A percentile compares a stretch with the other conserved stretches of the same genome.
Conservation (phyloP, 768 basidiomycete genomes). For the Lentinula aciculospora region DNA sequence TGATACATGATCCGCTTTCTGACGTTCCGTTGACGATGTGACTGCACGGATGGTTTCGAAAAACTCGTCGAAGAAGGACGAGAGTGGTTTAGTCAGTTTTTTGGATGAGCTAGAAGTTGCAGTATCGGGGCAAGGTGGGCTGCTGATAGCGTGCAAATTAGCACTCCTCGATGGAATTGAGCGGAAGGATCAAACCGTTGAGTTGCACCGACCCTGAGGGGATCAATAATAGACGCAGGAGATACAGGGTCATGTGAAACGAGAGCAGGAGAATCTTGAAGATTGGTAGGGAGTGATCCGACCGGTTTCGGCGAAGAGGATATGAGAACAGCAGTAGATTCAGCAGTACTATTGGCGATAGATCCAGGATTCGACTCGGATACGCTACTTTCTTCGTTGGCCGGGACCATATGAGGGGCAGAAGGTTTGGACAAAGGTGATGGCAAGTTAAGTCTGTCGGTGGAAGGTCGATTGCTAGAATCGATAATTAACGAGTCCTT, state of each 20-base stretch:
- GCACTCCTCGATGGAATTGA: background rate
- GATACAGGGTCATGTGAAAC: background rate
- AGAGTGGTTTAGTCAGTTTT: constrained; percentile 26
- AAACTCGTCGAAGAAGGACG: constrained; percentile 27
- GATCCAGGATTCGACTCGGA: background rate
- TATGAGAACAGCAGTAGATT: background rate
- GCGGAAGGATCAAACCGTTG: background rate
- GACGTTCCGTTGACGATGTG: constrained; percentile 6
- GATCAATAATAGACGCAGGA: background rate
- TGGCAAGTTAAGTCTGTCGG: background rate
- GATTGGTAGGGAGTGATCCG: background rate
- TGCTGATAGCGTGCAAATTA: background rate
- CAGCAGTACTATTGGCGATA: background rate
- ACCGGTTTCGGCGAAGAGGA: background rate
- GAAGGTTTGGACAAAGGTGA: background rate
- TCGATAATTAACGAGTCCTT: background rate
- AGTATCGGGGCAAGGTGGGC: background rate
- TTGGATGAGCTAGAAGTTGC: background rate
- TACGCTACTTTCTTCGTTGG: background rate
- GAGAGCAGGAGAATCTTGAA: background rate
- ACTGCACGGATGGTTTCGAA: constrained; percentile 28
- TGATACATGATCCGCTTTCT: background rate
- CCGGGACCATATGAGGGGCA: background rate
- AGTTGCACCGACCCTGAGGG: background rate
- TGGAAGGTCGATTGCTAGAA: background rate